These are phyloP conservation scores for Neofusicoccum cordaticola DNA, from an alignment of 2,329 filamentous ascomycete genomes.

Conservation along the genomic window DNA sequence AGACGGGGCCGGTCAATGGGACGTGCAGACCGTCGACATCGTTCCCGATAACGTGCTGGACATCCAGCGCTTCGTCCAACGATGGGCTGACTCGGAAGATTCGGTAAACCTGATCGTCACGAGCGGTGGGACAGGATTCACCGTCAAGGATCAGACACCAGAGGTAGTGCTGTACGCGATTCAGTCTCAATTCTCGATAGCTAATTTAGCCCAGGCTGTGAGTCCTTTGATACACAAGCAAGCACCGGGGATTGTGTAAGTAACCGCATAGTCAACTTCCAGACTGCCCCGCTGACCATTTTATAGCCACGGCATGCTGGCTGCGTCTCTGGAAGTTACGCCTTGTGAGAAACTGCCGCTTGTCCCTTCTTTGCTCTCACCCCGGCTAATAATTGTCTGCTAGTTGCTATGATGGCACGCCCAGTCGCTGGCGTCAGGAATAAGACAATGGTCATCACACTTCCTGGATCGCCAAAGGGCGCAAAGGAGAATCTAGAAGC, in stretches of 20 bases:
- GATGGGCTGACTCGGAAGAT: slow-evolving; percentile 67
- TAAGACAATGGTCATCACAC: slow-evolving; percentile 76
- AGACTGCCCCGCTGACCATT: background rate
- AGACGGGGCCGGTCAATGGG: slow-evolving; percentile 70
- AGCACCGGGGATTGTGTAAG: slow-evolving; percentile 79
- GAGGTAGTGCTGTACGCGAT: slow-evolving; percentile 60
- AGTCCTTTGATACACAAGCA: slow-evolving; percentile 74
- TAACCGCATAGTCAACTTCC: slow-evolving; percentile 12
- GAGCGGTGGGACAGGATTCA: slow-evolving; percentile 92
- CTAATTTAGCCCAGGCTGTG: slow-evolving; percentile 60
- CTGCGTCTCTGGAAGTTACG: slow-evolving; percentile 78
- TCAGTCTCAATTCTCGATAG: background rate
- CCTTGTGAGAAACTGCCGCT: slow-evolving; percentile 64
- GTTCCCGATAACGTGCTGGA: slow-evolving; percentile 72
- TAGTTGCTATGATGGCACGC: slow-evolving; percentile 94
- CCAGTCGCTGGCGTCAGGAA: slow-evolving; percentile 87
- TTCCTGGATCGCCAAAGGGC: slow-evolving; percentile 93
- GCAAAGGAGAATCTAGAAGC: slow-evolving; percentile 90
- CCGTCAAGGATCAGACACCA: slow-evolving; percentile 78
- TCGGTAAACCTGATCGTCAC: slow-evolving; percentile 75
- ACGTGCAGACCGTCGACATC: slow-evolving; percentile 66
- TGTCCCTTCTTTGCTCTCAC: background rate
- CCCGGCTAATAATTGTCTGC: slow-evolving; percentile 12
- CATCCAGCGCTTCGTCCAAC: slow-evolving; percentile 70
- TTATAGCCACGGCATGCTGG: slow-evolving; percentile 80